A percentile compares a stretch with the other conserved stretches of the same genome.
phyloP scores from a whole-genome alignment of 2,329 filamentous ascomycete species.

The Hypocreales sp. region DNA sequence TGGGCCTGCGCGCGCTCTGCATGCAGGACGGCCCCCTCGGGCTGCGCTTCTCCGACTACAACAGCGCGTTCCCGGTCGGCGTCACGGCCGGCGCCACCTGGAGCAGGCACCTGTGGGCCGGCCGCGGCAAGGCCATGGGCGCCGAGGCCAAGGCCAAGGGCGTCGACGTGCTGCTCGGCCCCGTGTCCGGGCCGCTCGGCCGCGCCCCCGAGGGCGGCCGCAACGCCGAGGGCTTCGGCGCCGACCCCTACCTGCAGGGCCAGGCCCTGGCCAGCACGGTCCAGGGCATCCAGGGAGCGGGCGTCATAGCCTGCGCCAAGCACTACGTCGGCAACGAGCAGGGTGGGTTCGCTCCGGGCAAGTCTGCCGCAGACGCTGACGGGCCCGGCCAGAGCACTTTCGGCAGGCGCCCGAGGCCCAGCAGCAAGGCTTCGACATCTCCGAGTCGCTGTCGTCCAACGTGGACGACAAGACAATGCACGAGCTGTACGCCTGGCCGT shows the following conservation, averaged over 20 bases:
- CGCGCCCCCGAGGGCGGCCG: conserved; percentile 29
- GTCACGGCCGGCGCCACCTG: conserved; percentile 73
- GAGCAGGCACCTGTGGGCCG: conserved; percentile 51
- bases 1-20: conserved; percentile 61
- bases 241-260: conserved; percentile 63
- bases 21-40: conserved; percentile 77
- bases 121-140: conserved; percentile 31
- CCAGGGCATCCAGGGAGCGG: conserved; percentile 65
- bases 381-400: conserved; percentile 59
- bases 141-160: conserved; percentile 60
- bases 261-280: conserved; percentile 57
- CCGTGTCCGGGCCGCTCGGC: conserved; percentile 30
- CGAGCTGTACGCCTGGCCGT: conserved; percentile 67
- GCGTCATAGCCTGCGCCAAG: conserved; percentile 73
- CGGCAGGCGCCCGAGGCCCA: conserved; percentile 43
- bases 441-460: conserved; percentile 43
- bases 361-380: too few species aligned
- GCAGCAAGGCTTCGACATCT: conserved; percentile 40
- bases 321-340: conserved; percentile 64
- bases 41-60: conserved; percentile 62
- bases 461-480: conserved; percentile 61
- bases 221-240: conserved; percentile 53
- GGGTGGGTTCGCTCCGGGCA: conserved; percentile 12
- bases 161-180: conserved; percentile 52
- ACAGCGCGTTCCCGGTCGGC: conserved; percentile 67